Percentiles rank a stretch among this genome's conserved stretches.
These are phyloP conservation scores for Pythium chondricola DNA, from an alignment of 352 stramenopile species.

Conservation along the genomic window DNA sequence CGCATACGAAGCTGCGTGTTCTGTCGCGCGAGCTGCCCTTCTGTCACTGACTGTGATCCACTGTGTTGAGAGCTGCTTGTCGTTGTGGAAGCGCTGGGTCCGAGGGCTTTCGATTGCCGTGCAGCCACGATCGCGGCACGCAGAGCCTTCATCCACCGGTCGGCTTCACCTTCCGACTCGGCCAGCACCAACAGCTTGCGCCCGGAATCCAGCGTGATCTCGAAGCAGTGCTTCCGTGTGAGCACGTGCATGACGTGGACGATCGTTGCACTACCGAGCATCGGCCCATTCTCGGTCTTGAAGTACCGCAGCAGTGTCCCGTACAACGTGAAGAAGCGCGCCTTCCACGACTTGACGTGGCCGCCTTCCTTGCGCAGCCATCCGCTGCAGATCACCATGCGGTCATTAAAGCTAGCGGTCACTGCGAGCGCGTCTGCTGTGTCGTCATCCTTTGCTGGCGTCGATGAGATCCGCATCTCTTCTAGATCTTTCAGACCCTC, in stretches of 20 bases:
- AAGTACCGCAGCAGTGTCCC: slow-evolving; percentile 77
- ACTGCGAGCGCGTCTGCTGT: background rate
- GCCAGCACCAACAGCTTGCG: slow-evolving; percentile 71
- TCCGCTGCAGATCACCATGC: slow-evolving; percentile 58
- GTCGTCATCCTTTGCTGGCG: background rate
- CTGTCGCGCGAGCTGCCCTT: background rate
- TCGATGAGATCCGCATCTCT: background rate
- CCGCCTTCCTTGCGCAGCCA: slow-evolving; percentile 80
- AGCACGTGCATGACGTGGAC: slow-evolving; percentile 63
- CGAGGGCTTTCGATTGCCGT: slow-evolving; percentile 10
- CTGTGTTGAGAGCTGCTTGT: too few relatives aligned
- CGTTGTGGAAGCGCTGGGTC: background rate
- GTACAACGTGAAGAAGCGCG: slow-evolving; percentile 75
- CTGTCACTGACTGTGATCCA: too few relatives aligned
- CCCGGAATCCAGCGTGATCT: slow-evolving; percentile 68
- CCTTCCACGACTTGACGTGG: slow-evolving; percentile 81
- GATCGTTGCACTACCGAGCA: slow-evolving; percentile 59
- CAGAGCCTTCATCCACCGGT: slow-evolving; percentile 62
- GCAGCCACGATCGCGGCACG: slow-evolving; percentile 41
- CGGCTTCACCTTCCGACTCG: slow-evolving; percentile 55
- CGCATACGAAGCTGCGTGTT: too few relatives aligned
- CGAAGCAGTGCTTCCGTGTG: slow-evolving; percentile 63
- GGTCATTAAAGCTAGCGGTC: slow-evolving; percentile 17
- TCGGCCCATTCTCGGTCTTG: slow-evolving; percentile 69
- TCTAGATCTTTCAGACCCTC: slow-evolving; percentile 9